Percentiles rank a stretch among this genome's conserved stretches.
These are phyloP conservation scores for Penicillium cinerascens DNA, from an alignment of 495 filamentous ascomycete genomes.

Conservation along the genomic window DNA sequence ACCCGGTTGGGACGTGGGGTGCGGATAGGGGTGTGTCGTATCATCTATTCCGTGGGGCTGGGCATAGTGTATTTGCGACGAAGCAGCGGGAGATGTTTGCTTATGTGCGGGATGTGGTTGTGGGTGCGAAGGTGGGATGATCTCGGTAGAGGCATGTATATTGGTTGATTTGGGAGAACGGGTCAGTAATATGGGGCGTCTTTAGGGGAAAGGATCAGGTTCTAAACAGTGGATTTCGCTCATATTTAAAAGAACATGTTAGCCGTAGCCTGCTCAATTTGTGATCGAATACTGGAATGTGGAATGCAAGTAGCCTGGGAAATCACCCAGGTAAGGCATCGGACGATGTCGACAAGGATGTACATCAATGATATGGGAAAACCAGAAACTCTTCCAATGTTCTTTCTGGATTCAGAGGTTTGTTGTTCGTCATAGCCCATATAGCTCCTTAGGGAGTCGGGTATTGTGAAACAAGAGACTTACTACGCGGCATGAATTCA, in stretches of 20 bases:
- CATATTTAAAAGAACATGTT: neutral
- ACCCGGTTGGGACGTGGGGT: constrained; percentile 25
- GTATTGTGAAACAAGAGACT: neutral
- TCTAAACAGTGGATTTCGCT: neutral
- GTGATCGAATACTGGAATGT: neutral
- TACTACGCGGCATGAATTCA: neutral
- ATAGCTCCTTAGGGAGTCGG: neutral
- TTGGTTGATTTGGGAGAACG: neutral
- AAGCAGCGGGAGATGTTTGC: constrained; percentile 40
- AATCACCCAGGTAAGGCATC: constrained; percentile 4
- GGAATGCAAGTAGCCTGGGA: neutral
- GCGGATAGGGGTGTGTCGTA: constrained; percentile 35
- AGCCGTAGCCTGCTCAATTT: neutral
- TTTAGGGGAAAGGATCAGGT: neutral
- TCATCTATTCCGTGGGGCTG: constrained; percentile 33
- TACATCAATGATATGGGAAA: constrained; percentile 9
- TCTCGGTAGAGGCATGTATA: neutral
- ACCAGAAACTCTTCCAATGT: constrained; percentile 1
- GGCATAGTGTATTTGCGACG: constrained; percentile 34
- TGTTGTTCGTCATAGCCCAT: constrained; percentile 16
- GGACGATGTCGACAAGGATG: constrained; percentile 22
- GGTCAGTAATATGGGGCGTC: neutral
- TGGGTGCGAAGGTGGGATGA: constrained; percentile 7
- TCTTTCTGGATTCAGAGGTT: constrained; percentile 10
- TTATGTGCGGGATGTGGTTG: constrained; percentile 37